Conservation (phyloP, 805 yeast species). For the Tetrapisispora namnaoensis region DNA sequence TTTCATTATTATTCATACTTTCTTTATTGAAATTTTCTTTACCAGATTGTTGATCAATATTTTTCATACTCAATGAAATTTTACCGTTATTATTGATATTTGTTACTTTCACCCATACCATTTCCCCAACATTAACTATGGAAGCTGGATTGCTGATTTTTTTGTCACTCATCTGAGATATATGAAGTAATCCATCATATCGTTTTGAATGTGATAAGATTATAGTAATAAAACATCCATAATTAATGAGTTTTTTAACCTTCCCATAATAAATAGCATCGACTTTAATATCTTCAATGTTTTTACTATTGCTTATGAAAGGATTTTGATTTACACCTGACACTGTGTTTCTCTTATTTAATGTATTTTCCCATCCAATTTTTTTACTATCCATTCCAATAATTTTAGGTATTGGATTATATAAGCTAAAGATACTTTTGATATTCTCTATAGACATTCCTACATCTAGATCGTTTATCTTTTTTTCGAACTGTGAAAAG, state of each 20-base stretch:
- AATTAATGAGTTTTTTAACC: slow-evolving; percentile 50
- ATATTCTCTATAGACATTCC: slow-evolving; percentile 11
- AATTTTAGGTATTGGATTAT: too few relatives aligned
- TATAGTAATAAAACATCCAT: slow-evolving; percentile 71
- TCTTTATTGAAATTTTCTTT: slow-evolving; percentile 13
- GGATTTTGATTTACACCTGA: neutral
- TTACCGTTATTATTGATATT: slow-evolving; percentile 36
- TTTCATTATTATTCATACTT: slow-evolving; percentile 3
- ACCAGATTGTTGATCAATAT: slow-evolving; percentile 66
- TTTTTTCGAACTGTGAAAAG: slow-evolving; percentile 6
- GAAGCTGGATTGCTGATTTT: slow-evolving; percentile 53
- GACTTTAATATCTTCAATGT: slow-evolving; percentile 8
- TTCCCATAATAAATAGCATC: slow-evolving; percentile 50
- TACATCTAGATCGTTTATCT: slow-evolving; percentile 18
- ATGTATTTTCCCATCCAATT: neutral
- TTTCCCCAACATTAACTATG: slow-evolving; percentile 44
- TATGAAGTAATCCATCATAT: slow-evolving; percentile 63
- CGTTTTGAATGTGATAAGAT: slow-evolving; percentile 27
- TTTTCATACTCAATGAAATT: slow-evolving; percentile 57
- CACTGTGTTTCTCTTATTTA: neutral
- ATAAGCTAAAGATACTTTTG: slow-evolving; percentile 5
- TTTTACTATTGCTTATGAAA: slow-evolving; percentile 25
- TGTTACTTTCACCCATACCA: slow-evolving; percentile 53
- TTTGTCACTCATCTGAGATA: slow-evolving; percentile 49
- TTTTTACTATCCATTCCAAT: too few relatives aligned